A percentile compares a stretch with the other conserved stretches of the same genome.
phyloP scores from a whole-genome alignment of 2,329 filamentous ascomycete species.

The Ophiostoma sp. region DNA sequence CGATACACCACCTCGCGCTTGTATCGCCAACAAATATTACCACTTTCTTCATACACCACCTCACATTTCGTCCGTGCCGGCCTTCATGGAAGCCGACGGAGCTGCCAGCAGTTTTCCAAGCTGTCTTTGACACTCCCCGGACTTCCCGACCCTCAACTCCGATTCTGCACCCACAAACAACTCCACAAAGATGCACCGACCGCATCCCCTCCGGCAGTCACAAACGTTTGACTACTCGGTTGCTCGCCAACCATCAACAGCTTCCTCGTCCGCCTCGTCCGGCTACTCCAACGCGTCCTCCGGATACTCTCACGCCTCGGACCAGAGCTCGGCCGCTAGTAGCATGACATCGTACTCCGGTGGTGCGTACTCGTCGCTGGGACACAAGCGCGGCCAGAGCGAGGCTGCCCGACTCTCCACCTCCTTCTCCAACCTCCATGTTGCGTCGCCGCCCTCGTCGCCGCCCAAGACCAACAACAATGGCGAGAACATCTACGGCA shows the following conservation, averaged over 20 bases:
- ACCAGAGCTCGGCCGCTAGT: constrained; percentile 56
- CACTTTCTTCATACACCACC: neutral
- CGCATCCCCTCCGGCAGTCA: constrained; percentile 59
- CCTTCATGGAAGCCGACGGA: constrained; percentile 25
- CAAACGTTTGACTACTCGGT: constrained; percentile 53
- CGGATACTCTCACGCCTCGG: constrained; percentile 42
- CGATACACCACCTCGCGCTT: neutral
- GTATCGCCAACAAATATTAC: neutral
- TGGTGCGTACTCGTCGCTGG: constrained; percentile 52
- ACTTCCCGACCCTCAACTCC: neutral
- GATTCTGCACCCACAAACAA: constrained; percentile 39
- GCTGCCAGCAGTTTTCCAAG: constrained; percentile 29
- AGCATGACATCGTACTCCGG: constrained; percentile 73
- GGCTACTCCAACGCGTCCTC: constrained; percentile 60
- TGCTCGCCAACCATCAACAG: constrained; percentile 66
- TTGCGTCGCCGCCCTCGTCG: constrained; percentile 27
- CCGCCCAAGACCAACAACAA: constrained; percentile 39
- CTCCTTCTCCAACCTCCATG: constrained; percentile 43
- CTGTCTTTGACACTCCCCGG: constrained; percentile 33
- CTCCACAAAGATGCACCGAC: constrained; percentile 55
- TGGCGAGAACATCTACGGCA: constrained; percentile 65
- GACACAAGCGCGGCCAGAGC: constrained; percentile 74
- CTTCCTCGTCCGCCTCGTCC: constrained; percentile 70
- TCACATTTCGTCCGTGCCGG: neutral
- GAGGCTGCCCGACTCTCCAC: constrained; percentile 60